Percentiles rank a stretch among this genome's conserved stretches.
Conservation (phyloP, 2,329 filamentous ascomycete species). For the Capronia coronata region DNA sequence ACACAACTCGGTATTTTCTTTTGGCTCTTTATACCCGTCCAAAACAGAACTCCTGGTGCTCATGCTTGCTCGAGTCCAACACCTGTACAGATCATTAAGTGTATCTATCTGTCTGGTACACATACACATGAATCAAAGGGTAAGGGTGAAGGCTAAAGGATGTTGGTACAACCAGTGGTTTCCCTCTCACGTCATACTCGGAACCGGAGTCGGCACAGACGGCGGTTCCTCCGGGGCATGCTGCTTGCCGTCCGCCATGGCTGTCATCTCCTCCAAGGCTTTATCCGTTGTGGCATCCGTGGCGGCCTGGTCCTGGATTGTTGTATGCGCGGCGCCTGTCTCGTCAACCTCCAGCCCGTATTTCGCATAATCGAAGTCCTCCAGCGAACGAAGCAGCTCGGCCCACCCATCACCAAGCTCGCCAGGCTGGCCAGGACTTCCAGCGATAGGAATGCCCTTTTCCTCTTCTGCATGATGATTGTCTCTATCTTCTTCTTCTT, state of each 20-base stretch:
- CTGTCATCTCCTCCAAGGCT: conserved; percentile 27
- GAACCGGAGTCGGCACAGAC: conserved; percentile 5
- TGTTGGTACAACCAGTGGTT: too few relatives aligned
- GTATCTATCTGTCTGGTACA: too few relatives aligned
- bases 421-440: conserved; percentile 46
- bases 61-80: too few relatives aligned
- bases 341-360: conserved; percentile 49
- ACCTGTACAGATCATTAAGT: too few relatives aligned
- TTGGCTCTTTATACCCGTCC: too few relatives aligned
- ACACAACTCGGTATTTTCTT: not conserved
- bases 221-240: conserved; percentile 22
- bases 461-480: conserved; percentile 34
- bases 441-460: conserved; percentile 34
- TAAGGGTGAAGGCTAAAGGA: too few relatives aligned
- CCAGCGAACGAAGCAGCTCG: conserved; percentile 47
- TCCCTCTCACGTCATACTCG: conserved; percentile 5
- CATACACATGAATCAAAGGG: too few relatives aligned
- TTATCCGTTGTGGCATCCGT: conserved; percentile 24
- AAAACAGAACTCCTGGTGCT: too few relatives aligned
- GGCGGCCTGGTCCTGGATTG: not conserved
- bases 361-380: conserved; percentile 53
- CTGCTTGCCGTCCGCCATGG: conserved; percentile 24
- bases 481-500: conserved; percentile 46
- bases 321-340: not conserved
- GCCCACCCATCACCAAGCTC: conserved; percentile 57